A percentile compares a stretch with the other conserved stretches of the same genome.
Evolutionary conservation across 331 rosid species (phyloP).

Genomic region (Malus hybrid): DNA sequence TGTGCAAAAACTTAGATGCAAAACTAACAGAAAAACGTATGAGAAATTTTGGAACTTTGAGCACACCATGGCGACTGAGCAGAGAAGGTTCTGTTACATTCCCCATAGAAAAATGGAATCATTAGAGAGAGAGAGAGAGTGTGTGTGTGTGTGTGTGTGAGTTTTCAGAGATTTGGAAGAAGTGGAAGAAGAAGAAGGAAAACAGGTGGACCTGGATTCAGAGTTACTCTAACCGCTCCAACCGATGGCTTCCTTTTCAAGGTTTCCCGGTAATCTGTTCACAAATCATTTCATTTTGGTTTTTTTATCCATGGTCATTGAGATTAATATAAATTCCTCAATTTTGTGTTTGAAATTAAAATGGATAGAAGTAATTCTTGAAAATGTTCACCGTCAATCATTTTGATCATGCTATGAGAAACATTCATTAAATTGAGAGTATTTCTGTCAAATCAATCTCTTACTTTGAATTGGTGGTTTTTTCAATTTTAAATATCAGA

Average conservation of each 20-base stretch:
- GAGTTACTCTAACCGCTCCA: conserved; percentile 34
- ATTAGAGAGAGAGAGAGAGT: conserved; percentile 8
- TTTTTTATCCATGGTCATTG: neutral
- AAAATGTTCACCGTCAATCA: rapidly evolving
- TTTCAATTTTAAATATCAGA: too few relatives aligned
- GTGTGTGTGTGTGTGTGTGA: too few relatives aligned
- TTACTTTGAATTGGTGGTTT: rapidly evolving
- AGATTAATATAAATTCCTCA: too few relatives aligned
- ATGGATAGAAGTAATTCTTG: too few relatives aligned
- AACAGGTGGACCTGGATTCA: conserved; percentile 15
- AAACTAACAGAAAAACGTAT: neutral
- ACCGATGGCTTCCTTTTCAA: conserved; percentile 34
- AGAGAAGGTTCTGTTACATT: neutral
- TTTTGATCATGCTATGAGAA: too few relatives aligned
- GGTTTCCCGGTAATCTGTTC: conserved; percentile 18
- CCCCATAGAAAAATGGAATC: neutral
- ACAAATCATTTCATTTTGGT: neutral
- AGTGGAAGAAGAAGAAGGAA: conserved; percentile 1
- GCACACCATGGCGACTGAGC: conserved; percentile 4
- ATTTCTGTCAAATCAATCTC: too few relatives aligned
- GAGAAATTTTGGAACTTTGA: conserved; percentile 3
- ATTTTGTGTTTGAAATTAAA: too few relatives aligned
- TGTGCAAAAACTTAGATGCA: neutral
- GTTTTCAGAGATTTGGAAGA: neutral
- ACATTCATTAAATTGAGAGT: too few relatives aligned